These are phyloP conservation scores for Mortierella sp. DNA, from an alignment of 371 early-diverging fungal species.

Conservation along the genomic window DNA sequence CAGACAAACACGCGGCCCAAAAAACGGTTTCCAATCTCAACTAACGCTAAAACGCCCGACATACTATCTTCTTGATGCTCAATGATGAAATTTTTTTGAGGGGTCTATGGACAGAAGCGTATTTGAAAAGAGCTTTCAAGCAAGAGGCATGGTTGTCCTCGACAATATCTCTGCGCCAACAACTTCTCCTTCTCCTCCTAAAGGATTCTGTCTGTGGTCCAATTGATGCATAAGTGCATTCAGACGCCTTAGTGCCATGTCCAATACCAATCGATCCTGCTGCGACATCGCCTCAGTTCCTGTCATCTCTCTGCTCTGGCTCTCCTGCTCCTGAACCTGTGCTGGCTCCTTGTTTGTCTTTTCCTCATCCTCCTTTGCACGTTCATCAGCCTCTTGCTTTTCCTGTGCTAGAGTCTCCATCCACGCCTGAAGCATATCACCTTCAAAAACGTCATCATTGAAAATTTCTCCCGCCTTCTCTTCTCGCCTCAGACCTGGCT, in stretches of 20 bases:
- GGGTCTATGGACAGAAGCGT: too few species aligned
- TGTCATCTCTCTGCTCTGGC: constrained; percentile 1
- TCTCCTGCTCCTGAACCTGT: not conserved
- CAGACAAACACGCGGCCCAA: too few species aligned
- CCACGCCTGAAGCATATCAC: constrained; percentile 44
- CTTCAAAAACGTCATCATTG: constrained; percentile 66
- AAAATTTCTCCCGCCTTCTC: constrained; percentile 55
- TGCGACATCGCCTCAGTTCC: not conserved
- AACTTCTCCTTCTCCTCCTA: too few species aligned
- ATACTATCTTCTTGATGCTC: too few species aligned
- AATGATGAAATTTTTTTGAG: too few species aligned
- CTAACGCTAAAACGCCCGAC: too few species aligned
- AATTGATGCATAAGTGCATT: constrained; percentile 42
- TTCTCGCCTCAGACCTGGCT: not conserved
- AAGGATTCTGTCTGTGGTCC: constrained; percentile 4
- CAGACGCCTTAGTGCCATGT: constrained; percentile 39
- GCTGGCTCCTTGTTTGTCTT: not conserved
- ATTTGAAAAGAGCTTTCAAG: too few species aligned
- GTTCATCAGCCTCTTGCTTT: constrained; percentile 30
- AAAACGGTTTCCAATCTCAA: too few species aligned
- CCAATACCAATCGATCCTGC: constrained; percentile 14
- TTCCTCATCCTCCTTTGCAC: constrained; percentile 2
- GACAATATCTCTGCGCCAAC: too few species aligned
- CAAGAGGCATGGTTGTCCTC: too few species aligned
- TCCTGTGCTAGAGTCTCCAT: constrained; percentile 42